A percentile compares a stretch with the other conserved stretches of the same genome.
These are phyloP conservation scores for Lactarius trivialis DNA, from an alignment of 768 basidiomycete genomes.

Conservation along the genomic window DNA sequence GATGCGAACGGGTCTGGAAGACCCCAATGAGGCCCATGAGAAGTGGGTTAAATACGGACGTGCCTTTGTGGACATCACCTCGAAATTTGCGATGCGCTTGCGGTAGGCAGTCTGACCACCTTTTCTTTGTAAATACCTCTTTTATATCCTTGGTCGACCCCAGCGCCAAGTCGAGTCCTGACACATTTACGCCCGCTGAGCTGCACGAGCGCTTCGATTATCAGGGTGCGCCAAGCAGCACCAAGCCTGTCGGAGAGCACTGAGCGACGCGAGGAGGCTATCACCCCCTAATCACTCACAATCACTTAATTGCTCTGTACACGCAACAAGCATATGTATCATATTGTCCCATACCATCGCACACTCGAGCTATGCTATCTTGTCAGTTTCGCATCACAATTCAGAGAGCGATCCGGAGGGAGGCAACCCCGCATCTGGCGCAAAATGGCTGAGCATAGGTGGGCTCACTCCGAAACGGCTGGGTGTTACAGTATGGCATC, in stretches of 20 bases:
- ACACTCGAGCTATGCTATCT: neutral
- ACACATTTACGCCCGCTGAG: constrained; percentile 8
- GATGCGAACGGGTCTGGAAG: constrained; percentile 1
- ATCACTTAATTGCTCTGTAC: neutral
- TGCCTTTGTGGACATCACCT: constrained; percentile 13
- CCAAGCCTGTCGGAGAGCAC: constrained; percentile 2
- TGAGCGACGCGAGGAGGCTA: neutral
- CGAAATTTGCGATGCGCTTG: constrained; percentile 13
- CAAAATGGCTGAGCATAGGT: too few species aligned
- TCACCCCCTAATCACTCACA: neutral
- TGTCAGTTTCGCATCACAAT: neutral
- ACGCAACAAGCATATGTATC: neutral
- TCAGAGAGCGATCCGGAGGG: neutral
- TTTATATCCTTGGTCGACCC: constrained; percentile 8
- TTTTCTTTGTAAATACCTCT: neutral
- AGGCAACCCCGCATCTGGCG: neutral
- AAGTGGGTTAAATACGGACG: constrained; percentile 9
- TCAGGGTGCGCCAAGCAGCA: constrained; percentile 1
- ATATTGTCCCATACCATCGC: constrained; percentile 1
- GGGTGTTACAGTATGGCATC: neutral
- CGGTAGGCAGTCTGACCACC: constrained; percentile 6
- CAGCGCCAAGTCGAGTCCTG: neutral
- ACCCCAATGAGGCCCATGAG: neutral
- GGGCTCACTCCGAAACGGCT: neutral
- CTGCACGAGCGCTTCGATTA: constrained; percentile 20